A percentile compares a stretch with the other conserved stretches of the same genome.
Conservation (phyloP, 2,329 filamentous ascomycete species). For the Venturia carpophila region DNA sequence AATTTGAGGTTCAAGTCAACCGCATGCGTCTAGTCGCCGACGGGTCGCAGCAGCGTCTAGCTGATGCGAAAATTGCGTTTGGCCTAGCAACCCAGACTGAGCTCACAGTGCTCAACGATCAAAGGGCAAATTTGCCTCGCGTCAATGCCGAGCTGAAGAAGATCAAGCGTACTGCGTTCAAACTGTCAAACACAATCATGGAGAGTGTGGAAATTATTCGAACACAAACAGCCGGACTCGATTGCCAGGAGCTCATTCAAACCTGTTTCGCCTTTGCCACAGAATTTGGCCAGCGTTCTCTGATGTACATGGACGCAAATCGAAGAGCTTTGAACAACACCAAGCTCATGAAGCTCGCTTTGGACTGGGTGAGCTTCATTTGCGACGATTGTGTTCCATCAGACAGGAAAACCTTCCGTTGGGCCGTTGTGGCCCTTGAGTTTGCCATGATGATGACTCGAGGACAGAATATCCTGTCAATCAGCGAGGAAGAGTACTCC, state of each 20-base stretch:
- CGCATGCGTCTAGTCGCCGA: conserved; percentile 83
- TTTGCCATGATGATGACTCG: conserved; percentile 97
- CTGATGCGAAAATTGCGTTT: conserved; percentile 71
- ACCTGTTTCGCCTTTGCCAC: conserved; percentile 99
- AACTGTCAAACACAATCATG: conserved; percentile 96
- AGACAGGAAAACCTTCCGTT: conserved; percentile 92
- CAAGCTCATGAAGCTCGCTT: conserved; percentile 82
- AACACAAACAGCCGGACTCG: conserved; percentile 71
- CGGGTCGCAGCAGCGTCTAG: conserved; percentile 69
- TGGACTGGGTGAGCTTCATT: conserved; percentile 98
- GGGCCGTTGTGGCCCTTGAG: conserved; percentile 91
- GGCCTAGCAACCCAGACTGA: conserved; percentile 72
- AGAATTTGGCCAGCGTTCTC: conserved; percentile 90
- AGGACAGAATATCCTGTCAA: conserved; percentile 83
- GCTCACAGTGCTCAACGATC: conserved; percentile 82
- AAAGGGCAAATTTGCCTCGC: conserved; percentile 84
- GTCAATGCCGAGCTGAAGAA: conserved; percentile 88
- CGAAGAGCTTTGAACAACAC: conserved; percentile 94
- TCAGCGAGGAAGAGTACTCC: conserved; percentile 81
- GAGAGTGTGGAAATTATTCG: conserved; percentile 93
- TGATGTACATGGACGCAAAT: conserved; percentile 93
- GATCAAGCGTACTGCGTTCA: conserved; percentile 92
- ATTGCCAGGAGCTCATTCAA: conserved; percentile 93
- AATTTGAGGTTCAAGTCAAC: conserved; percentile 76
- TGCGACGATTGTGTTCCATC: conserved; percentile 93